These are phyloP conservation scores for Schizothecium vesticola DNA, from an alignment of 495 filamentous ascomycete species.

Conservation along the genomic window DNA sequence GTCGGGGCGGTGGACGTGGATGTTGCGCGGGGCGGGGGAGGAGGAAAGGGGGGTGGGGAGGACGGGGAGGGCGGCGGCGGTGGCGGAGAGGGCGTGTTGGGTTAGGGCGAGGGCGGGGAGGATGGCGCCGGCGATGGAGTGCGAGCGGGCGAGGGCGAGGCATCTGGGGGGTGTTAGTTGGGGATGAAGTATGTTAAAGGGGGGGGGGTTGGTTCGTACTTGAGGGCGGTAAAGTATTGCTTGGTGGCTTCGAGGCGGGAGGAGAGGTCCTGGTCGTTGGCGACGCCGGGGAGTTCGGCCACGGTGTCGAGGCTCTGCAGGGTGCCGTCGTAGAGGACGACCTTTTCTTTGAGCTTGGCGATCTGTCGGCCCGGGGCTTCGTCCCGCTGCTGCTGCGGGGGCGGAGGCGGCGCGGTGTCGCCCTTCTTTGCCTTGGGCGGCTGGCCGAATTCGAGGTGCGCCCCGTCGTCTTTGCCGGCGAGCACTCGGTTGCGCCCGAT, in stretches of 20 bases:
- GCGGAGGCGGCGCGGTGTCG: conserved; percentile 35
- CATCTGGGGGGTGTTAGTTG: conserved; percentile 49
- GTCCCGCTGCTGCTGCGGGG: conserved; percentile 41
- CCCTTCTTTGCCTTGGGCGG: conserved; percentile 37
- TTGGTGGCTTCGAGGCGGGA: conserved; percentile 70
- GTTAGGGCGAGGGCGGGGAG: conserved; percentile 82
- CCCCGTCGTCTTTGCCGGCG: conserved; percentile 71
- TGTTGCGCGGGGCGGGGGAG: conserved; percentile 35
- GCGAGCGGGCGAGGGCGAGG: conserved; percentile 78
- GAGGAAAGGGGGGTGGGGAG: conserved; percentile 33
- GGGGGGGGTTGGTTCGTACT: conserved; percentile 45
- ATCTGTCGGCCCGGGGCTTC: conserved; percentile 62
- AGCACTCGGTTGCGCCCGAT: conserved; percentile 88
- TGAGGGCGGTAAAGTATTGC: conserved; percentile 82
- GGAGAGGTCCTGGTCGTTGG: conserved; percentile 73
- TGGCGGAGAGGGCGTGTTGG: conserved; percentile 59
- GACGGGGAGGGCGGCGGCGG: conserved; percentile 33
- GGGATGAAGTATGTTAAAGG: too few species aligned
- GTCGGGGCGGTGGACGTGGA: conserved; percentile 56
- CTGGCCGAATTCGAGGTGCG: conserved; percentile 49
- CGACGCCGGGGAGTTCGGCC: conserved; percentile 82
- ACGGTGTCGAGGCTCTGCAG: conserved; percentile 85
- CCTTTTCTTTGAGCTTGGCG: conserved; percentile 75
- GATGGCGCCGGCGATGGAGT: conserved; percentile 65
- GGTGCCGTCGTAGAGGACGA: conserved; percentile 88